Base-by-base conservation (phyloP, 2,329 filamentous ascomycete species). In the Leptoxyphium fumago region DNA sequence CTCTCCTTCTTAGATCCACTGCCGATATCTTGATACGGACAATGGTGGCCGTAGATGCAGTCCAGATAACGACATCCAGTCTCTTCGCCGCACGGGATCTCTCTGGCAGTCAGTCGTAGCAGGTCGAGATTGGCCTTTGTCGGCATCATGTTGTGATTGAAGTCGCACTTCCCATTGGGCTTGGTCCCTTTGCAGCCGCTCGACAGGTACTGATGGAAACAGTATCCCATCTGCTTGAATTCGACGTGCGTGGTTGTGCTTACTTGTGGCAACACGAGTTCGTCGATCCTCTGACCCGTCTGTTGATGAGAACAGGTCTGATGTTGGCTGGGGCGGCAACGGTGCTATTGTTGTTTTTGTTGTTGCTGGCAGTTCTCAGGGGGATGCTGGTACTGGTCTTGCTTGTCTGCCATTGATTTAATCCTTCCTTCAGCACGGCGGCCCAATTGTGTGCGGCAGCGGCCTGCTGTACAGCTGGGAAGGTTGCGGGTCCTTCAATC, bases 1-100 rank as follows among this genome's bases (percentile, higher is more conserved):
- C 71, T 71, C 32, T 72, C 71, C 26, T 68, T 65, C 46, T 67
- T 62, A 29, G 65, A 67, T 17, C 60, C 57, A 15, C 54, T 56
- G 40, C 56, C 63, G 10, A 54, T 48, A 13, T 53, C 51, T 0
- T 67, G 68, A 48, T 74, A 73, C 14, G 74, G 74, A 53, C 76
- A 80, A 30, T 72, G 69, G 58, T 80, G 77, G 17, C 77, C 77
- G 53, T 78, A 79, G 42, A 79, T 78, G 60, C 77, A 80, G 46
- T 72, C 71, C 1, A 67, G 57, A 47, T 80, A 76, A 42, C 74
- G 65, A 52, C 77, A 80, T 11, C 66, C 66, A 41, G 69, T 65
- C 10, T 74, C 74, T 52, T 73, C 72, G 45, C 68, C 67, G 54
- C 77, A 80, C 18, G 75, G 74, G 2, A 74, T 76, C 73, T 78